Conservation (phyloP, 768 basidiomycete species). For the Nevesoporus exiguus region DNA sequence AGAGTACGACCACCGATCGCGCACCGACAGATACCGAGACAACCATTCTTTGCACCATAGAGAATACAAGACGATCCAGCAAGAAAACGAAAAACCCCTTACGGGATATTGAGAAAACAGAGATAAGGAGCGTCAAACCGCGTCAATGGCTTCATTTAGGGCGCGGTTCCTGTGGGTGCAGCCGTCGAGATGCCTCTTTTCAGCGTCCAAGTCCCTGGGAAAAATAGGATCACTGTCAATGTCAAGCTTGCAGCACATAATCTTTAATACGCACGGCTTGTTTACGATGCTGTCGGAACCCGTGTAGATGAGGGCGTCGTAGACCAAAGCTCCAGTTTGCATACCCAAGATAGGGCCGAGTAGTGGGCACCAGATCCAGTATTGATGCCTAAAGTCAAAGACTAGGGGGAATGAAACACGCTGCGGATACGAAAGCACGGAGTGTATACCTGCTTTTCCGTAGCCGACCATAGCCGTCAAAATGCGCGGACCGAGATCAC, state of each 20-base stretch:
- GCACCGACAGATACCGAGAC: not conserved
- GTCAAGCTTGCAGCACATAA: not conserved
- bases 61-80: not conserved
- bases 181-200: conserved; percentile 16
- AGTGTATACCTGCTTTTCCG: conserved; percentile 45
- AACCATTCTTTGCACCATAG: not conserved
- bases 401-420: conserved; percentile 6
- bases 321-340: conserved; percentile 49
- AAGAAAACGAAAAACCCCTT: not conserved
- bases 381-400: conserved; percentile 45
- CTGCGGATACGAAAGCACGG: not conserved
- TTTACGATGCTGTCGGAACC: conserved; percentile 55
- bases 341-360: conserved; percentile 59
- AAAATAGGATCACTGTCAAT: not conserved
- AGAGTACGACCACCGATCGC: not conserved
- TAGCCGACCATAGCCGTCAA: conserved; percentile 75
- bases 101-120: not conserved
- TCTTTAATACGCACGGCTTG: conserved; percentile 39
- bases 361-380: conserved; percentile 72
- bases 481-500: conserved; percentile 67
- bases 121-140: conserved; percentile 6
- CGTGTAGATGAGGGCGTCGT: conserved; percentile 56
- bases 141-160: not conserved
- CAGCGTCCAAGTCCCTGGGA: conserved; percentile 11
- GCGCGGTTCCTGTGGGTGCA: conserved; percentile 1